These are phyloP conservation scores for Leptographium lundbergii DNA, from an alignment of 2,329 filamentous ascomycete genomes.

Conservation along the genomic window DNA sequence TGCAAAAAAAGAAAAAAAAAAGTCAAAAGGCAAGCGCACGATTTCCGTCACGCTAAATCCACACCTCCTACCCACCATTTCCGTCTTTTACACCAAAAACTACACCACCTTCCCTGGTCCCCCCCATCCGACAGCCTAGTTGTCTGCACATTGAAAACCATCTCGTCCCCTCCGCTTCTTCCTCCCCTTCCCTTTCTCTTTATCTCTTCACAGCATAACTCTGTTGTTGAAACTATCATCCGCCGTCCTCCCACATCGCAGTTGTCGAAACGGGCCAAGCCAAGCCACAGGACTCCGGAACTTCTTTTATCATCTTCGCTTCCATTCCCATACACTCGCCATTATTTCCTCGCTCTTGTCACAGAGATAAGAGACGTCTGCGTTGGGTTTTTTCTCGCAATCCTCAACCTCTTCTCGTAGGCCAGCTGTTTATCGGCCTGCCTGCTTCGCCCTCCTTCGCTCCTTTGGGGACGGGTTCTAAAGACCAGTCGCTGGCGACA, in stretches of 20 bases:
- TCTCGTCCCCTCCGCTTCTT: conserved; percentile 3
- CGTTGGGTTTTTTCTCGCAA: background rate
- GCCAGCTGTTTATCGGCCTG: background rate
- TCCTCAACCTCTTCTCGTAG: background rate
- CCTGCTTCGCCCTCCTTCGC: background rate
- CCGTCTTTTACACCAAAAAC: conserved; percentile 3
- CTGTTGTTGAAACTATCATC: conserved; percentile 3
- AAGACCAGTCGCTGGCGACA: conserved; percentile 8
- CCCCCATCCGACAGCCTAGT: conserved; percentile 2
- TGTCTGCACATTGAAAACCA: conserved; percentile 10
- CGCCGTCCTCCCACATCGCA: conserved; percentile 1
- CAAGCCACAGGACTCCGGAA: conserved; percentile 2
- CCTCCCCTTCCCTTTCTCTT: background rate
- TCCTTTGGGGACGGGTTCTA: background rate
- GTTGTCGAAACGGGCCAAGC: conserved; percentile 4
- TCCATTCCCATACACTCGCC: background rate
- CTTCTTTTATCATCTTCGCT: background rate
- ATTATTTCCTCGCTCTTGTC: background rate
- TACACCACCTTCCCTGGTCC: background rate
- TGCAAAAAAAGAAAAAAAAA: background rate
- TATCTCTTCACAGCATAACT: background rate
- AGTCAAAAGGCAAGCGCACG: background rate
- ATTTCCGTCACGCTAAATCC: conserved; percentile 8
- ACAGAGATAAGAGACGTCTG: background rate
- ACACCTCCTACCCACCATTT: conserved; percentile 6